Evolutionary conservation across 331 rosid species (phyloP), one percentile per base, ranked within the genome.

Genomic region (Spiraea crenata): DNA sequence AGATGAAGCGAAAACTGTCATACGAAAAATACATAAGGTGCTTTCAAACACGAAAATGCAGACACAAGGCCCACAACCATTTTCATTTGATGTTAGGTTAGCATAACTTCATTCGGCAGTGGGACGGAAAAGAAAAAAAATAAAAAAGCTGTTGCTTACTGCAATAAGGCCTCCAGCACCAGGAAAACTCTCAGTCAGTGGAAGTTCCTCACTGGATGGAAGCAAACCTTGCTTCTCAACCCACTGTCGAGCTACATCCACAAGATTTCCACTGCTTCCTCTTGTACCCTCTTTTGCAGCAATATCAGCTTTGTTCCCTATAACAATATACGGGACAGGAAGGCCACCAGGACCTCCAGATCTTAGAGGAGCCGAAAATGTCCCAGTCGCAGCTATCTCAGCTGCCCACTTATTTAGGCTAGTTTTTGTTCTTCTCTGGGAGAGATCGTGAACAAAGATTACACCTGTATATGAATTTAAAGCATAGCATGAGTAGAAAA

Each of bases 171-270:
- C 88, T 71, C 93, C 97, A 63, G 81, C 64, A 35, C 93, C 84
- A 52, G 99, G 96, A 82, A 91, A 95, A 82, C 85, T 85, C 75
- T 91, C 99, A 14, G 95, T 91, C 80, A 95, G 81, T 5, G 99
- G 99, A 81, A 95, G 90, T 82, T 91, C 97, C 82, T 95, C 99
- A 57, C 91, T 95, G 77, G 95, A 88, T 57, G 99, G 88, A 72
- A 95, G 95, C 77, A 95, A 82, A 72, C 99, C 99, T 84, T 95
- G 97, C 90, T 91, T 95, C 84, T 91, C 97, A 31, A 91, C 99
- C 99, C 99, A 95, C 37, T 95, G 97, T 40, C 96, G 93, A 75
- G 99, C 99, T 71, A 51, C 93, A 13, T 95, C 99, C 79, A 95
- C 97, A 75, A 95, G 97, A 88, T 91, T 95, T 19, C 99, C 99